Evolutionary conservation across 306 rosid species (phyloP).

Genomic region (Hippophae tibetana): DNA sequence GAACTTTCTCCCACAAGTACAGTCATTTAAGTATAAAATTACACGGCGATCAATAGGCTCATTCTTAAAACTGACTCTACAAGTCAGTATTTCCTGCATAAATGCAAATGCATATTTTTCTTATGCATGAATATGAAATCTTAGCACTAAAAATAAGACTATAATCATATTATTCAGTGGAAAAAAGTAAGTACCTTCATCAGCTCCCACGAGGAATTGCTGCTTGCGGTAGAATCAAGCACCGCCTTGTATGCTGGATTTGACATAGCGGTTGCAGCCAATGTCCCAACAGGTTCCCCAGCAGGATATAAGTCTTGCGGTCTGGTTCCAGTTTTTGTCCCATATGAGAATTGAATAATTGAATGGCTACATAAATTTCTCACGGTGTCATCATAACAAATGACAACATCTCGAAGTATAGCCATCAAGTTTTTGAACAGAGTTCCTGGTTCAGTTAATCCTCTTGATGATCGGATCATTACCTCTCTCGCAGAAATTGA

Average conservation of each 20-base stretch:
- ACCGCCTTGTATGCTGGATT: constrained; percentile 97
- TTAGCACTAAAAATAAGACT: not conserved
- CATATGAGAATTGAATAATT: constrained; percentile 76
- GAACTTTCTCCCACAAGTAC: constrained; percentile 62
- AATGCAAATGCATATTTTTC: constrained; percentile 1
- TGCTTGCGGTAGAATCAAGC: constrained; percentile 81
- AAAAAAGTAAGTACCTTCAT: constrained; percentile 62
- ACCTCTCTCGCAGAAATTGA: constrained; percentile 79
- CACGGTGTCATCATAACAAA: constrained; percentile 88
- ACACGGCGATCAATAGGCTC: constrained; percentile 71
- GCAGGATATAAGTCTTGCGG: constrained; percentile 54
- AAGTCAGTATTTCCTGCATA: constrained; percentile 74
- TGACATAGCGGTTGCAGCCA: constrained; percentile 96
- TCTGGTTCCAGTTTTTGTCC: constrained; percentile 32
- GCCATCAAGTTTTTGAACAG: constrained; percentile 91
- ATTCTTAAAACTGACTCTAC: constrained; percentile 68
- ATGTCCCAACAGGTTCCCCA: constrained; percentile 96
- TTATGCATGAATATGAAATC: not conserved
- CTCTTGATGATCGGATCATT: constrained; percentile 82
- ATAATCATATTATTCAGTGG: not conserved
- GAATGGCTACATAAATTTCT: constrained; percentile 84
- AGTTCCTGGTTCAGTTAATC: constrained; percentile 92
- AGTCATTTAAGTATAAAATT: constrained; percentile 62
- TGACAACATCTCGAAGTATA: constrained; percentile 79
- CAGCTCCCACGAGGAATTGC: constrained; percentile 93